Percentiles rank a stretch among this genome's conserved stretches.
Evolutionary conservation across 75 land plant genomes (phyloP).

Genomic region (Sequoia sempervirens): DNA sequence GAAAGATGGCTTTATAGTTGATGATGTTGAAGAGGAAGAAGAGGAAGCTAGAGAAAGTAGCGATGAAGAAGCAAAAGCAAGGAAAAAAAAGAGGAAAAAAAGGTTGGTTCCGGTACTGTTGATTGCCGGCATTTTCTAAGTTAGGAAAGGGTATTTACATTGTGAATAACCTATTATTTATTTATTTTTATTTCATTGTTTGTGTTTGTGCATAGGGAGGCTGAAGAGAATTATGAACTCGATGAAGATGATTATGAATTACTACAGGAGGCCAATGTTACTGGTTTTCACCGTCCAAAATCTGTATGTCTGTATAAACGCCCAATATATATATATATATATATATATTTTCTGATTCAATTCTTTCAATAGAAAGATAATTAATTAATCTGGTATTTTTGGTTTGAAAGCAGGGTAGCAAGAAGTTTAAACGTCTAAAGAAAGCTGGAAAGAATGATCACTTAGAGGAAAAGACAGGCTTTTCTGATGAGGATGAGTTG

Average conservation of each 20-base stretch:
- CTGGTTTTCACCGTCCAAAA: constrained; percentile 61
- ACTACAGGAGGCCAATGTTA: constrained; percentile 73
- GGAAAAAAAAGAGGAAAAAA: constrained; percentile 83
- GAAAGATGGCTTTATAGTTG: constrained; percentile 95
- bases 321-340: background rate
- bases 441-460: constrained; percentile 66
- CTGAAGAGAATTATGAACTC: constrained; percentile 65
- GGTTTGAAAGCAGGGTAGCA: constrained; percentile 37
- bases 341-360: background rate
- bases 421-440: constrained; percentile 88
- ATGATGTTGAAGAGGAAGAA: constrained; percentile 84
- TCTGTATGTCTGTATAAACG: constrained; percentile 27
- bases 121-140: background rate
- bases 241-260: constrained; percentile 97
- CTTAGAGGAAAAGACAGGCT: constrained; percentile 36
- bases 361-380: background rate
- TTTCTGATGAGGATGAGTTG: constrained; percentile 70
- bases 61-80: constrained; percentile 58
- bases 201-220: constrained; percentile 42
- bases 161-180: background rate
- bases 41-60: constrained; percentile 45
- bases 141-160: background rate
- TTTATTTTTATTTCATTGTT: background rate
- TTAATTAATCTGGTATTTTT: background rate
- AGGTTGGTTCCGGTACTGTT: constrained; percentile 33